These are phyloP conservation scores for Penicillium cinerascens DNA, from an alignment of 495 filamentous ascomycete genomes.

Conservation along the genomic window DNA sequence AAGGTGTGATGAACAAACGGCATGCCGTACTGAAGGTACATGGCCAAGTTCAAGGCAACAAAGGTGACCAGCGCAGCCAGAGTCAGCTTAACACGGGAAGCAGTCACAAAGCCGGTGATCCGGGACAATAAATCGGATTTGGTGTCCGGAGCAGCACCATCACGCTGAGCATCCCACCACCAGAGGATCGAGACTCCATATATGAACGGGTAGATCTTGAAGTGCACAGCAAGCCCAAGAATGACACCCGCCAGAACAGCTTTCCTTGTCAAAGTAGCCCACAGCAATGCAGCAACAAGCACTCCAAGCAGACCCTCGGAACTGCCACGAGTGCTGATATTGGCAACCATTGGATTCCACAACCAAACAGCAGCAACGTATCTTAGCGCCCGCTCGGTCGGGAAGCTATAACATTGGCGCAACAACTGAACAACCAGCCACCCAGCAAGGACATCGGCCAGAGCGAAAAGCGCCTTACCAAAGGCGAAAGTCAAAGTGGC, in stretches of 20 bases:
- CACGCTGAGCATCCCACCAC: slow-evolving; percentile 69
- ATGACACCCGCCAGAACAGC: slow-evolving; percentile 68
- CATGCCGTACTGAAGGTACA: slow-evolving; percentile 70
- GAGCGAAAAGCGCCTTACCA: slow-evolving; percentile 84
- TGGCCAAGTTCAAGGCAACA: slow-evolving; percentile 61
- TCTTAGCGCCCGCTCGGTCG: slow-evolving; percentile 54
- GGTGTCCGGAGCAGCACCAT: slow-evolving; percentile 9
- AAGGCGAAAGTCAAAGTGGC: slow-evolving; percentile 57
- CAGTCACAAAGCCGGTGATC: slow-evolving; percentile 56
- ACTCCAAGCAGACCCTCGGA: slow-evolving; percentile 88
- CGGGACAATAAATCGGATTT: slow-evolving; percentile 10
- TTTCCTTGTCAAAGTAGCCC: slow-evolving; percentile 62
- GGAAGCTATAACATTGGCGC: slow-evolving; percentile 39
- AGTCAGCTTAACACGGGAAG: slow-evolving; percentile 56
- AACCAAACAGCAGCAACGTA: slow-evolving; percentile 81
- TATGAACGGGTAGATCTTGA: slow-evolving; percentile 98
- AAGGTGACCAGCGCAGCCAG: slow-evolving; percentile 70
- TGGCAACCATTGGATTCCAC: slow-evolving; percentile 96
- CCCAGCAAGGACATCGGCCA: slow-evolving; percentile 79
- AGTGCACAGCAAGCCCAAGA: slow-evolving; percentile 83
- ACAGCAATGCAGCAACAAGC: slow-evolving; percentile 74
- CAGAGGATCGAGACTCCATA: slow-evolving; percentile 84
- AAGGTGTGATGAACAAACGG: slow-evolving; percentile 87
- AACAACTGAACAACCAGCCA: slow-evolving; percentile 76
- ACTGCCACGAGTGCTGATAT: slow-evolving; percentile 89